A percentile compares a stretch with the other conserved stretches of the same genome.
Conservation (phyloP, 768 basidiomycete species). For the Termitomyces heimii region DNA sequence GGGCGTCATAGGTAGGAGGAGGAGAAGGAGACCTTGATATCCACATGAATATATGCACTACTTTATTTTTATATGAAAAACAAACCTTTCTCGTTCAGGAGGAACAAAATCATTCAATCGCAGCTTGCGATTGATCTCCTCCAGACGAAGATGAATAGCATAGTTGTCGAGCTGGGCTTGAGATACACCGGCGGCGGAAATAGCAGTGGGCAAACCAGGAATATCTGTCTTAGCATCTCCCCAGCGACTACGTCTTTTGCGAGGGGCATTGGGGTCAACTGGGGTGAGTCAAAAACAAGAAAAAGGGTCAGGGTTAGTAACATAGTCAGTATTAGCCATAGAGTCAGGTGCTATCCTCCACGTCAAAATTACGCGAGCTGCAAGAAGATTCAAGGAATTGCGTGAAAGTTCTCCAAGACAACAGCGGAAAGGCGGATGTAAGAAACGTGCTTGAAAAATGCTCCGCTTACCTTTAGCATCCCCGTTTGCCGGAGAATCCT, state of each 20-base stretch:
- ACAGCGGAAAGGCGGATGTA: conserved; percentile 7
- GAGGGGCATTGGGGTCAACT: conserved; percentile 83
- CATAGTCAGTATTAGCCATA: conserved; percentile 33
- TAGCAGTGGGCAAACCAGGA: conserved; percentile 91
- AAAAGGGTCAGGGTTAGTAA: conserved; percentile 55
- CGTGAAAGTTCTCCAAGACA: conserved; percentile 16
- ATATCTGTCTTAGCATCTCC: conserved; percentile 91
- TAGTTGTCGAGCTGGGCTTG: conserved; percentile 97
- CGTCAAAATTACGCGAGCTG: conserved; percentile 17
- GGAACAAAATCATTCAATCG: conserved; percentile 93
- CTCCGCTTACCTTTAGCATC: conserved; percentile 70
- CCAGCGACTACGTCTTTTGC: conserved; percentile 97
- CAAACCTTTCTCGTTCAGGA: conserved; percentile 89
- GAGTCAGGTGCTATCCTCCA: conserved; percentile 26
- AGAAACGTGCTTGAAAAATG: conserved; percentile 12
- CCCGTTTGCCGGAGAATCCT: conserved; percentile 57
- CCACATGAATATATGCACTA: conserved; percentile 21
- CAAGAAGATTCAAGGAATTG: conserved; percentile 12
- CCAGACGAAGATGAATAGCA: conserved; percentile 90
- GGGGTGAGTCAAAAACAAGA: conserved; percentile 34
- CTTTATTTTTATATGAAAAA: background rate
- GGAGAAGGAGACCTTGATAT: conserved; percentile 82
- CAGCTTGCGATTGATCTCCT: conserved; percentile 96
- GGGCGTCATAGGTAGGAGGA: conserved; percentile 94
- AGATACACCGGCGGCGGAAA: conserved; percentile 88